These are phyloP conservation scores for Sarocladium oryzae DNA, from an alignment of 2,329 filamentous ascomycete species.

Conservation along the genomic window DNA sequence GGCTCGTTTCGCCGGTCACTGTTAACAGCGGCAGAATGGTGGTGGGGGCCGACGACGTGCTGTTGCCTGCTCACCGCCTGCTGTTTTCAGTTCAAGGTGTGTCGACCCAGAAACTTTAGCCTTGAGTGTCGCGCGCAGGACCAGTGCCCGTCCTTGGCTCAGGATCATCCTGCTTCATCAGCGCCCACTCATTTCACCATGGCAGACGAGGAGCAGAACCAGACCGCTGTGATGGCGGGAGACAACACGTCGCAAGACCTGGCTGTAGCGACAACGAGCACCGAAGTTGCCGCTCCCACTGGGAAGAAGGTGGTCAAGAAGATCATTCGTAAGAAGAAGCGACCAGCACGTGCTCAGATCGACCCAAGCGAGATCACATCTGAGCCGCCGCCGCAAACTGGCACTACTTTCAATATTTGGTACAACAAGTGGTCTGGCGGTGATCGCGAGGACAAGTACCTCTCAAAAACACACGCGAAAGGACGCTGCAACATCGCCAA, in stretches of 20 bases:
- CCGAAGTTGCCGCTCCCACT: constrained; percentile 39
- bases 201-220: constrained; percentile 25
- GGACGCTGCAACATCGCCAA: constrained; percentile 80
- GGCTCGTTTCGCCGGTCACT: background rate
- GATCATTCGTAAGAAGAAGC: constrained; percentile 83
- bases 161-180: background rate
- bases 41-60: constrained; percentile 11
- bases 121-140: background rate
- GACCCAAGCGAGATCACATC: constrained; percentile 77
- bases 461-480: constrained; percentile 74
- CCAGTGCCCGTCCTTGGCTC: background rate
- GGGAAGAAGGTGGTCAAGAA: constrained; percentile 69
- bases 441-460: constrained; percentile 86
- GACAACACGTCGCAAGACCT: constrained; percentile 18
- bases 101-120: constrained; percentile 7
- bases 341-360: constrained; percentile 84
- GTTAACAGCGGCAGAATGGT: constrained; percentile 11
- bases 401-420: constrained; percentile 97
- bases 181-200: constrained; percentile 16
- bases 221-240: constrained; percentile 18
- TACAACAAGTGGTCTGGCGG: constrained; percentile 98
- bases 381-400: constrained; percentile 84
- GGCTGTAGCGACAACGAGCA: constrained; percentile 31
- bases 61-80: constrained; percentile 13
- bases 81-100: constrained; percentile 8